Conservation (phyloP, 2,329 filamentous ascomycete species). For the Fusarium clavum region DNA sequence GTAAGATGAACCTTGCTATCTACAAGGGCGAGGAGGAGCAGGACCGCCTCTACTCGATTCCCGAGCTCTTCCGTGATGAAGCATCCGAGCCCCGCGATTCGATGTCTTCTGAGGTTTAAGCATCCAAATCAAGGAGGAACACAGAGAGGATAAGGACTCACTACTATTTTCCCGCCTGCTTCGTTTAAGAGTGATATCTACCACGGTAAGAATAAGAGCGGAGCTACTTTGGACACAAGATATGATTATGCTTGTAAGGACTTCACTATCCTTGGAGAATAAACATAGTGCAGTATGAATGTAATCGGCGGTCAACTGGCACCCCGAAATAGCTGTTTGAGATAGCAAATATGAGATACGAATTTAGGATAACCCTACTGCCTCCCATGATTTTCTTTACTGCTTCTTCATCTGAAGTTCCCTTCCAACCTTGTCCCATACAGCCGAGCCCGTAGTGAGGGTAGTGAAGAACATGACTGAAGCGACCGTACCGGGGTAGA, state of each 20-base stretch:
- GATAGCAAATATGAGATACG: slow-evolving; percentile 10
- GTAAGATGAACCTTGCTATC: slow-evolving; percentile 33
- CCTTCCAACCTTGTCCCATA: slow-evolving; percentile 66
- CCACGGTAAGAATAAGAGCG: background rate
- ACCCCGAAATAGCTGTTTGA: background rate
- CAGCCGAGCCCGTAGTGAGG: slow-evolving; percentile 67
- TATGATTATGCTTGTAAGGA: background rate
- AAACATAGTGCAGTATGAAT: background rate
- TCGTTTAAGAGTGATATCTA: background rate
- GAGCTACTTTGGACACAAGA: background rate
- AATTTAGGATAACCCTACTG: background rate
- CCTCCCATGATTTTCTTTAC: background rate
- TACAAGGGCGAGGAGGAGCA: slow-evolving; percentile 36
- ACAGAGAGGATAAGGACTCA: background rate
- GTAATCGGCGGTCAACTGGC: background rate
- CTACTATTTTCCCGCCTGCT: background rate
- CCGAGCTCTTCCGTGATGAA: slow-evolving; percentile 37
- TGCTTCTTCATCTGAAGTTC: slow-evolving; percentile 40
- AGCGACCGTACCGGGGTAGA: slow-evolving; percentile 65
- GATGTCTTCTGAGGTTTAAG: slow-evolving; percentile 28
- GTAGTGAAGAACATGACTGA: slow-evolving; percentile 71
- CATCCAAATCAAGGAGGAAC: background rate
- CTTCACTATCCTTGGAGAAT: background rate
- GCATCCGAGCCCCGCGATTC: slow-evolving; percentile 37
- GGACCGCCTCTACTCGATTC: slow-evolving; percentile 14